A percentile compares a stretch with the other conserved stretches of the same genome.
phyloP scores from a whole-genome alignment of 2,329 filamentous ascomycete species.

The Iodosphaeria phyllophila region DNA sequence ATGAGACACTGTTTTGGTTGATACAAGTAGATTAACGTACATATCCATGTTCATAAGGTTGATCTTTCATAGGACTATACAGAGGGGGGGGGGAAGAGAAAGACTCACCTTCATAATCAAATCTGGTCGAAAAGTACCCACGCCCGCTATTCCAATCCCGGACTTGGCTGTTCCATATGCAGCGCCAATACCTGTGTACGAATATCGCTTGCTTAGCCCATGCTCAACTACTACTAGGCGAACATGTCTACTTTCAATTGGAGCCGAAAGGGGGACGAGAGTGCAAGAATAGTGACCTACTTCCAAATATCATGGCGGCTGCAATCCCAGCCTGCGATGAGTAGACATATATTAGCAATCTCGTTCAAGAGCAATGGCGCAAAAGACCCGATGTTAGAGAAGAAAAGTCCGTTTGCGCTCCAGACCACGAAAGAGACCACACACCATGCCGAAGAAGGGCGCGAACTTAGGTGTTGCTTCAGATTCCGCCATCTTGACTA shows the following conservation, averaged over 20 bases:
- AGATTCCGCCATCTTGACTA: conserved; percentile 31
- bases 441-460: conserved; percentile 76
- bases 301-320: conserved; percentile 69
- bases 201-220: too few relatives aligned
- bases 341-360: conserved; percentile 6
- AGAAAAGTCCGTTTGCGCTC: too few relatives aligned
- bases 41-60: conserved; percentile 6
- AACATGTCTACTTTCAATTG: conserved; percentile 8
- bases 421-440: conserved; percentile 12
- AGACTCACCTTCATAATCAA: conserved; percentile 69
- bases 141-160: conserved; percentile 71
- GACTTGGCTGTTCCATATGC: conserved; percentile 81
- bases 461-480: conserved; percentile 61
- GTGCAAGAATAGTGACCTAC: conserved; percentile 27
- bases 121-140: conserved; percentile 70
- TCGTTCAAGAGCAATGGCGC: too few relatives aligned
- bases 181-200: conserved; percentile 44
- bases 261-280: conserved; percentile 5
- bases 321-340: conserved; percentile 50
- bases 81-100: too few relatives aligned
- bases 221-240: too few relatives aligned
- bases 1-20: conserved; percentile 47
- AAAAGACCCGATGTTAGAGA: too few relatives aligned
- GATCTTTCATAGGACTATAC: too few relatives aligned
- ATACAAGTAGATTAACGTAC: background rate